Percentiles rank a stretch among this genome's conserved stretches.
Conservation (phyloP, 495 filamentous ascomycete species). For the Trichoderma virens region DNA sequence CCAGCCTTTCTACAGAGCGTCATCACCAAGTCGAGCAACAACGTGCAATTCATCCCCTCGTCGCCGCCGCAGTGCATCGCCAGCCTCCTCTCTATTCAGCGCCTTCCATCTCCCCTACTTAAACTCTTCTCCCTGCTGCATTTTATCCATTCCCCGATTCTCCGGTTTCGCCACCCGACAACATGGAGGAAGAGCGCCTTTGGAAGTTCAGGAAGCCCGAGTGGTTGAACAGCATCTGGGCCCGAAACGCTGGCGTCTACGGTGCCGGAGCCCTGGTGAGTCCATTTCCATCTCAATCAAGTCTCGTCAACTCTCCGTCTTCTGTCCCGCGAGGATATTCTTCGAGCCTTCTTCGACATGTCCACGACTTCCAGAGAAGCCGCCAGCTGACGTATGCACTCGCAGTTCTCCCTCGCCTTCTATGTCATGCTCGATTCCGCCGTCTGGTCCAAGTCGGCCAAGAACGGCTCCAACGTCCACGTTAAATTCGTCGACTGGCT, state of each 20-base stretch:
- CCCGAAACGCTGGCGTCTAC: constrained; percentile 79
- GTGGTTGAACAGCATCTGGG: constrained; percentile 83
- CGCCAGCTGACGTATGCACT: background rate
- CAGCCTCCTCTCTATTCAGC: background rate
- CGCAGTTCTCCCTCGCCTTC: constrained; percentile 91
- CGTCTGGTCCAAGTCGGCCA: constrained; percentile 70
- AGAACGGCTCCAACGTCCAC: constrained; percentile 76
- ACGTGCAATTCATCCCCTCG: background rate
- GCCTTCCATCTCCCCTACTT: background rate
- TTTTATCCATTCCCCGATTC: background rate
- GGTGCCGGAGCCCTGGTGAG: constrained; percentile 76
- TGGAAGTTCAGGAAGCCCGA: constrained; percentile 74
- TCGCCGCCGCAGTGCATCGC: background rate
- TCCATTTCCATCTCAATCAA: constrained; percentile 12
- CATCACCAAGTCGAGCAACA: background rate
- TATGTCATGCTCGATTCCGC: constrained; percentile 92
- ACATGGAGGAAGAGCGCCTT: constrained; percentile 57
- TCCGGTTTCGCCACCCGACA: background rate
- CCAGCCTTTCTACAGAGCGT: background rate
- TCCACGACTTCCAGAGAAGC: too few species aligned
- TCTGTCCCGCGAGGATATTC: too few species aligned
- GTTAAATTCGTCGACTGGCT: constrained; percentile 98
- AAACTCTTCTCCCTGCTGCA: too few species aligned
- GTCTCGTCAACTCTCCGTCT: too few species aligned
- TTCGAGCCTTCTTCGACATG: background rate